A percentile compares a stretch with the other conserved stretches of the same genome.
These are phyloP conservation scores for Eucalyptus marginata DNA, from an alignment of 345 rosid genomes.

Conservation along the genomic window DNA sequence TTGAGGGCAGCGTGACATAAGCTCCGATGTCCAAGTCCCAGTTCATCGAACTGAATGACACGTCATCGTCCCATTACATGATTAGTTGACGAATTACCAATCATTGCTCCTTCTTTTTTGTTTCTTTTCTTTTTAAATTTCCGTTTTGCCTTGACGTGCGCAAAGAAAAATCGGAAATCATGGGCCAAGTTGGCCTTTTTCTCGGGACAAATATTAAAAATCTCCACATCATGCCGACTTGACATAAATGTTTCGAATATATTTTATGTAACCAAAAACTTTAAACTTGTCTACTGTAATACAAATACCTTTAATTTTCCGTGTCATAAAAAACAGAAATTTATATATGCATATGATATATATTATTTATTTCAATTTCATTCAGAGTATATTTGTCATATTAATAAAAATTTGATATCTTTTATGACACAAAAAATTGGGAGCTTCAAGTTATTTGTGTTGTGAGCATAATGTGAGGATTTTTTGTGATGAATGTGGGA, in stretches of 20 bases:
- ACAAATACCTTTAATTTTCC: no score
- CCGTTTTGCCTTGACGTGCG: neutral
- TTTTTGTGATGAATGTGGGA: neutral
- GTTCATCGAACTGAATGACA: neutral
- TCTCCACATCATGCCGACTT: neutral
- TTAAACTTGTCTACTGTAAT: accelerated
- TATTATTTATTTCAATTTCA: no score
- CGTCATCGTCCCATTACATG: neutral
- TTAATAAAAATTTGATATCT: no score
- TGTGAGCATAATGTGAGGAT: neutral
- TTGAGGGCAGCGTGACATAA: neutral
- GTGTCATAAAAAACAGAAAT: no score
- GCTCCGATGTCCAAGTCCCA: neutral
- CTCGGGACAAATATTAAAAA: neutral
- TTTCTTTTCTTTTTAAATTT: neutral
- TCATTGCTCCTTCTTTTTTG: neutral
- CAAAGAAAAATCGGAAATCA: neutral
- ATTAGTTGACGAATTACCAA: neutral
- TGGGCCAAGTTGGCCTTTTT: neutral
- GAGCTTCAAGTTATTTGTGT: neutral
- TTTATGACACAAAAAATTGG: no score
- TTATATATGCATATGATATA: no score
- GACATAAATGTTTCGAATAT: neutral
- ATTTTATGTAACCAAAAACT: no score
- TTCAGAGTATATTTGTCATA: no score